These are phyloP conservation scores for Clitoria ternatea DNA, from an alignment of 306 rosid species.

Conservation along the genomic window DNA sequence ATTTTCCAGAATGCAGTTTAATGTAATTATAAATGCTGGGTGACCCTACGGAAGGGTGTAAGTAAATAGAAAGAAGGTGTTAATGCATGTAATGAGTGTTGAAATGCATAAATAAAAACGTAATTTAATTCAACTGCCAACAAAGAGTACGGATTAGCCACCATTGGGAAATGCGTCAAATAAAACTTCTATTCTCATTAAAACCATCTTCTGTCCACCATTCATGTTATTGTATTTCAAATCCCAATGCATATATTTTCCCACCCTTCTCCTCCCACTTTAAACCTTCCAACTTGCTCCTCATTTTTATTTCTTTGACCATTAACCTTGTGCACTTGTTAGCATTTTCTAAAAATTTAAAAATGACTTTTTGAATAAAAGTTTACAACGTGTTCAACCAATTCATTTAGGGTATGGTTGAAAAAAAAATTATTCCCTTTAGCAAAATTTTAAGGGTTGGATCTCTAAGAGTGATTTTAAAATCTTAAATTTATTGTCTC, in stretches of 20 bases:
- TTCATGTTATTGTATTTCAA: conserved; percentile 42
- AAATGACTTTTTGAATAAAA: too few species aligned
- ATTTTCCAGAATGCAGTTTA: too few species aligned
- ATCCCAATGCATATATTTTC: conserved; percentile 59
- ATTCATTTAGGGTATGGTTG: too few species aligned
- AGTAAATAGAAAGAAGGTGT: neutral
- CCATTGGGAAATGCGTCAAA: conserved; percentile 33
- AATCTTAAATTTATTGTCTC: too few species aligned
- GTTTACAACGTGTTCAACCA: too few species aligned
- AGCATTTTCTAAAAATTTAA: too few species aligned
- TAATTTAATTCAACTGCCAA: conserved; percentile 34
- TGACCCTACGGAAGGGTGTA: conserved; percentile 10
- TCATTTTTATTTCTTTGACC: too few species aligned
- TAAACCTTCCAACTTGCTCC: conserved; percentile 24
- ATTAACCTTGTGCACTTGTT: too few species aligned
- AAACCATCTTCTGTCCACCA: conserved; percentile 28
- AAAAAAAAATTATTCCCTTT: too few species aligned
- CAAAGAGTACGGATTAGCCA: conserved; percentile 19
- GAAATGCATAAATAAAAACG: conserved; percentile 9
- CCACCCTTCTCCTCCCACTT: conserved; percentile 2
- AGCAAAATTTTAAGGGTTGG: too few species aligned
- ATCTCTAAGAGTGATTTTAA: too few species aligned
- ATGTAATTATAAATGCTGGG: too few species aligned
- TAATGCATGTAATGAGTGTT: conserved; percentile 26
- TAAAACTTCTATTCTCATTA: conserved; percentile 28